These are phyloP conservation scores for Salmacisia buchloeana DNA, from an alignment of 1,284 basidiomycete species.

Conservation along the genomic window DNA sequence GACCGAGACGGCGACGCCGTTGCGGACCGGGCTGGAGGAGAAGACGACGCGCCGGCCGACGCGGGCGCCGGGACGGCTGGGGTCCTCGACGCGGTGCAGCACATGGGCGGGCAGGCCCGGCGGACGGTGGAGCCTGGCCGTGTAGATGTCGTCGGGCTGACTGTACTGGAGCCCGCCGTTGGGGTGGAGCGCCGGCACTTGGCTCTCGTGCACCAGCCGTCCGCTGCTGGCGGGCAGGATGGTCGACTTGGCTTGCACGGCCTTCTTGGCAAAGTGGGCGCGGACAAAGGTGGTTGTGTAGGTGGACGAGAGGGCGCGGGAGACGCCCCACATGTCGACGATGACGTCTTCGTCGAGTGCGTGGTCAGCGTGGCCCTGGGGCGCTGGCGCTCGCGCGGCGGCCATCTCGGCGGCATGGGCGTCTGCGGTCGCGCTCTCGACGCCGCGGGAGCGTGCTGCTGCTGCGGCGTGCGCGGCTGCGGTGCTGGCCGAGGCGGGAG, in stretches of 20 bases:
- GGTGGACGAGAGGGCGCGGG: neutral
- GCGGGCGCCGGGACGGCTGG: neutral
- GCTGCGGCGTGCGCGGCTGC: no score
- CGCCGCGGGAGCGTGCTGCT: no score
- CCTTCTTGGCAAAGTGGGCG: neutral
- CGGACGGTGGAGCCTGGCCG: slow-evolving; percentile 20
- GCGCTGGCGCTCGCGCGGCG: neutral
- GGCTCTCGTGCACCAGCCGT: neutral
- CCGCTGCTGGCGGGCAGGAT: slow-evolving; percentile 1
- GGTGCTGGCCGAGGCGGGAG: neutral
- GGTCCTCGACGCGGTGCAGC: slow-evolving; percentile 24
- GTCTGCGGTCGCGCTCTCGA: neutral
- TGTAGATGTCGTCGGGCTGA: slow-evolving; percentile 41
- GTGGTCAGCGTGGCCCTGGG: no score
- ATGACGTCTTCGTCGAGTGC: no score
- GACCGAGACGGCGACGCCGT: neutral
- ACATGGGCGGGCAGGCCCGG: slow-evolving; percentile 35
- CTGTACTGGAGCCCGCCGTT: slow-evolving; percentile 42
- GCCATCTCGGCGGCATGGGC: slow-evolving; percentile 9
- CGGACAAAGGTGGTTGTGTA: slow-evolving; percentile 1
- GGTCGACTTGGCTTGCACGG: neutral
- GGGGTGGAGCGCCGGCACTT: slow-evolving; percentile 27
- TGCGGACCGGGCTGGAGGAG: neutral
- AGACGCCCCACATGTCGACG: slow-evolving; percentile 6
- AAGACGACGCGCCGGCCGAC: neutral